Conservation (phyloP, 1,284 basidiomycete species). For the Sphagnurus paluster region DNA sequence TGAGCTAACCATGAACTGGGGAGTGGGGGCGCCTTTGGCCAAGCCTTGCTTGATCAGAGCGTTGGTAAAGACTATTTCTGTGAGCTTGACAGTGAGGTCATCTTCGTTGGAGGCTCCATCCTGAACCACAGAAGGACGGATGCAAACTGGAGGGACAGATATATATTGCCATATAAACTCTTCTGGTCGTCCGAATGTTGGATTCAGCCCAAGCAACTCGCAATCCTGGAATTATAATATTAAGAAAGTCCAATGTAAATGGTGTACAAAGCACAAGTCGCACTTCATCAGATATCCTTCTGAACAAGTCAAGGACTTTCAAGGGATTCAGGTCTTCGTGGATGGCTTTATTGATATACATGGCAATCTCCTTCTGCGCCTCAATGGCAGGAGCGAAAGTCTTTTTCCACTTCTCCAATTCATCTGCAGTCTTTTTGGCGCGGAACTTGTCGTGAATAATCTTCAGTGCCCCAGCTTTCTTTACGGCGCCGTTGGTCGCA, state of each 20-base stretch:
- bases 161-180: slow-evolving; percentile 99
- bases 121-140: slow-evolving; percentile 95
- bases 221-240: slow-evolving; percentile 65
- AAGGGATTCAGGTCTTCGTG: slow-evolving; percentile 95
- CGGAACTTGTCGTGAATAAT: slow-evolving; percentile 99
- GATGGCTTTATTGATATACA: slow-evolving; percentile 87
- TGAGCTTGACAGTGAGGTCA: slow-evolving; percentile 96
- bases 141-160: slow-evolving; percentile 97
- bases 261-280: not conserved
- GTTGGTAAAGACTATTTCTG: slow-evolving; percentile 97
- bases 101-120: slow-evolving; percentile 98
- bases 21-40: slow-evolving; percentile 84
- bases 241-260: not conserved
- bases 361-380: slow-evolving; percentile 84
- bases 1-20: slow-evolving; percentile 79
- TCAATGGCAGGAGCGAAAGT: slow-evolving; percentile 85
- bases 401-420: slow-evolving; percentile 86
- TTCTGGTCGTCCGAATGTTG: slow-evolving; percentile 90
- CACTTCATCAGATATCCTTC: slow-evolving; percentile 87
- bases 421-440: slow-evolving; percentile 90
- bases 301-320: slow-evolving; percentile 93
- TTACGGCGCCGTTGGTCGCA: slow-evolving; percentile 93
- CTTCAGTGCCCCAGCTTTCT: slow-evolving; percentile 93
- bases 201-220: slow-evolving; percentile 90
- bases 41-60: slow-evolving; percentile 91